A percentile compares a stretch with the other conserved stretches of the same genome.
Evolutionary conservation across 2,329 filamentous ascomycete species (phyloP).

Genomic region (Capronia coronata): DNA sequence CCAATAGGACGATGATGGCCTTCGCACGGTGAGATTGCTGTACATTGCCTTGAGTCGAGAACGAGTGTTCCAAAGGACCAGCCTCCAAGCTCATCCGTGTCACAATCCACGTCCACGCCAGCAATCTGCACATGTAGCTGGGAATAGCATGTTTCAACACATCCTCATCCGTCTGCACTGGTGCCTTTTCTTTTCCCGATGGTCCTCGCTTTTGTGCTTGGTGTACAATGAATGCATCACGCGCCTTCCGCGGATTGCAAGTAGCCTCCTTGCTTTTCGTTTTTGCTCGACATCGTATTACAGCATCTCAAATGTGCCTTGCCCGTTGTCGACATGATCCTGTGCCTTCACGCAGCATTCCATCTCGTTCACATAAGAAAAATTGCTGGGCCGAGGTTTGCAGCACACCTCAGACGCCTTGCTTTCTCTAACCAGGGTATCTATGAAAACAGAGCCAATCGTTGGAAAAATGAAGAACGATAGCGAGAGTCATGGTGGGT

Average conservation of each 20-base stretch:
- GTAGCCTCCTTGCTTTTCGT: background rate
- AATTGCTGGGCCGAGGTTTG: background rate
- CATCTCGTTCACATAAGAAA: slow-evolving; percentile 3
- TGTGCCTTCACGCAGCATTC: background rate
- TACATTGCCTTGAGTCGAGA: too few relatives aligned
- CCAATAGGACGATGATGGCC: too few relatives aligned
- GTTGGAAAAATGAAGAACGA: background rate
- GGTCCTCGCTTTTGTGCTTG: background rate
- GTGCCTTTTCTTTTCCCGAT: background rate
- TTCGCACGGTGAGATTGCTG: too few relatives aligned
- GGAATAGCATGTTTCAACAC: background rate
- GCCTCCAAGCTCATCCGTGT: too few relatives aligned
- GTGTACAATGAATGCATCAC: background rate
- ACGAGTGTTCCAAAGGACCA: too few relatives aligned
- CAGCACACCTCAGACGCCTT: slow-evolving; percentile 8
- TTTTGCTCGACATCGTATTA: background rate
- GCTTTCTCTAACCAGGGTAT: slow-evolving; percentile 25
- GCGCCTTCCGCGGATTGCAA: background rate
- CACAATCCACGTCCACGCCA: too few relatives aligned
- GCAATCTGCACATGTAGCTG: too few relatives aligned
- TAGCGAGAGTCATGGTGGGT: background rate
- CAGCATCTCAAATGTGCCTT: background rate
- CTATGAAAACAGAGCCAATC: slow-evolving; percentile 14
- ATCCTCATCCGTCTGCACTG: background rate
- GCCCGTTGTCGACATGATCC: slow-evolving; percentile 1